phyloP scores from a whole-genome alignment of 768 basidiomycete genomes.

The Clitopilus passeckerianus region DNA sequence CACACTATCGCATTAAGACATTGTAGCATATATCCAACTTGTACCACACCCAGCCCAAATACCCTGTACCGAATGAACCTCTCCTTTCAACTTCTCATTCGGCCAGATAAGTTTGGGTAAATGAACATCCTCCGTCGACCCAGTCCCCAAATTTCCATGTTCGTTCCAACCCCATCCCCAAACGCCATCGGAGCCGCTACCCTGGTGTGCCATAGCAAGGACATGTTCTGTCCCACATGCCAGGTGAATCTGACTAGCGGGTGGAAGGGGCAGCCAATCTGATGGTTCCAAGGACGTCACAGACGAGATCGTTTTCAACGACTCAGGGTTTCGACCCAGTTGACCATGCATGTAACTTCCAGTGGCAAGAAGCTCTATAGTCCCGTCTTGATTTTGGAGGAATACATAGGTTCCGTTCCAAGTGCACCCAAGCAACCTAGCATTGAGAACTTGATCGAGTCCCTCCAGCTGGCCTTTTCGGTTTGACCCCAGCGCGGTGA shows the following conservation, averaged over 20 bases:
- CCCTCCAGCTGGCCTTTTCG: constrained; percentile 59
- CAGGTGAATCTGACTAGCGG: constrained; percentile 23
- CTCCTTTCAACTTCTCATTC: constrained; percentile 1
- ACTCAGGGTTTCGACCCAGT: constrained; percentile 37
- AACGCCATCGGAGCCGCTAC: constrained; percentile 30
- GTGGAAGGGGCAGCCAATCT: constrained; percentile 19
- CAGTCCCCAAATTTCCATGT: constrained; percentile 86
- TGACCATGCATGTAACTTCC: constrained; percentile 64
- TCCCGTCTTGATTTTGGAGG: constrained; percentile 12
- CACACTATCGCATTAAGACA: not conserved
- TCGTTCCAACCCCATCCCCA: constrained; percentile 99
- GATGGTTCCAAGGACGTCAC: constrained; percentile 14
- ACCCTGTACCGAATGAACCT: constrained; percentile 11
- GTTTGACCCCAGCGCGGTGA: constrained; percentile 63
- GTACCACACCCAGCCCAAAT: constrained; percentile 43
- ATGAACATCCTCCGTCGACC: constrained; percentile 48
- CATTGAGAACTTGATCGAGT: constrained; percentile 18
- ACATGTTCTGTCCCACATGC: constrained; percentile 88
- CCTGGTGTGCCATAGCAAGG: constrained; percentile 30
- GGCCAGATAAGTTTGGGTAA: constrained; percentile 55
- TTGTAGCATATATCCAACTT: constrained; percentile 36
- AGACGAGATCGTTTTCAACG: constrained; percentile 4
- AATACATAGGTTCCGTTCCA: constrained; percentile 77
- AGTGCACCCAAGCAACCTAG: constrained; percentile 45
- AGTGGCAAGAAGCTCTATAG: constrained; percentile 30